Percentiles rank a stretch among this genome's conserved stretches.
These are phyloP conservation scores for Murraya paniculata DNA, from an alignment of 345 rosid species.

Conservation along the genomic window DNA sequence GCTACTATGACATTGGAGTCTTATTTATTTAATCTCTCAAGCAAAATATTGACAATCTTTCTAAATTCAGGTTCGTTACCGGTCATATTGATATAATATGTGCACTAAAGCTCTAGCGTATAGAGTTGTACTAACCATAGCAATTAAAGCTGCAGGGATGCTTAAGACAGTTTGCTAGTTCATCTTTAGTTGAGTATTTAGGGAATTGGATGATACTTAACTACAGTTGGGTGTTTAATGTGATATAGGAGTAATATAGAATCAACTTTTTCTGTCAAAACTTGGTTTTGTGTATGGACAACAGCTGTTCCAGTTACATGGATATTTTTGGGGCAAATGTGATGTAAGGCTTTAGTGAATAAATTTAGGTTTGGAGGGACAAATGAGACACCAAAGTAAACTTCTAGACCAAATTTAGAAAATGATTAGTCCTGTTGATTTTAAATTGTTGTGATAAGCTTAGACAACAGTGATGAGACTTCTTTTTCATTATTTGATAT, in stretches of 20 bases:
- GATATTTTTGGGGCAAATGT: not conserved
- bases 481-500: not conserved
- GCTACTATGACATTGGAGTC: not conserved
- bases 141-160: not conserved
- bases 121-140: not conserved
- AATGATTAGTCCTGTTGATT: not conserved
- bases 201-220: not conserved
- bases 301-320: not conserved
- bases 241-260: not conserved
- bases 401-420: not conserved
- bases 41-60: not conserved
- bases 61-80: not conserved
- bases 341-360: not conserved
- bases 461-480: not conserved
- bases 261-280: not conserved
- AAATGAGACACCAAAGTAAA: not conserved
- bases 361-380: not conserved
- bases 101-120: not conserved
- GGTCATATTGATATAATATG: not conserved
- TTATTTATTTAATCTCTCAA: not conserved
- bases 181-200: not conserved
- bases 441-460: constrained; percentile 9
- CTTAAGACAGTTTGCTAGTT: not conserved
- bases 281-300: not conserved
- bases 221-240: constrained; percentile 1